Conservation (phyloP, 305 asterid species). For the Fraxinus greggii region DNA sequence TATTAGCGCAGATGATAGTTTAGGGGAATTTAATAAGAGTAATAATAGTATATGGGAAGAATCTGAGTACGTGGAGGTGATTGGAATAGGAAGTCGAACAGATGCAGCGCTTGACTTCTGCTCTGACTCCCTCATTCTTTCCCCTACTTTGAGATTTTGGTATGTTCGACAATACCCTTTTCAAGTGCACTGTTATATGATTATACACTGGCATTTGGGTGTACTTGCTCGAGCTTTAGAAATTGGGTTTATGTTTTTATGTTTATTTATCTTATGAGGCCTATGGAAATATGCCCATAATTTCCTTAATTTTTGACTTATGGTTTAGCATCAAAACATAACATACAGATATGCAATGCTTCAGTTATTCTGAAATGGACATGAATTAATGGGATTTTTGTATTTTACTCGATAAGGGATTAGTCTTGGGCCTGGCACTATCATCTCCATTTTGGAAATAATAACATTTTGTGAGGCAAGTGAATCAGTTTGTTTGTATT, state of each 20-base stretch:
- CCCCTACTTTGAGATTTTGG: conserved; percentile 80
- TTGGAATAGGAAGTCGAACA: conserved; percentile 75
- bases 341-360: neutral
- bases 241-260: neutral
- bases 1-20: conserved; percentile 6
- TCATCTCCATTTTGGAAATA: neutral
- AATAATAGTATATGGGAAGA: conserved; percentile 33
- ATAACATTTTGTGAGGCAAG: neutral
- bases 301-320: neutral
- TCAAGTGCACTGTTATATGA: neutral
- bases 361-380: neutral
- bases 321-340: neutral
- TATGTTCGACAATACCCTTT: conserved; percentile 20
- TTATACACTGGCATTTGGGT: conserved; percentile 7
- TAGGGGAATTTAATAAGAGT: conserved; percentile 13
- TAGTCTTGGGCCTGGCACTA: neutral
- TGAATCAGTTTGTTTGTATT: neutral
- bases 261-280: neutral
- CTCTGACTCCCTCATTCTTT: conserved; percentile 54
- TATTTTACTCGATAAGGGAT: neutral
- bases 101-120: conserved; percentile 79
- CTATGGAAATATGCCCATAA: neutral
- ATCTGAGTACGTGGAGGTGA: conserved; percentile 60
- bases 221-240: neutral
- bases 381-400: neutral